Evolutionary conservation across 2,329 filamentous ascomycete genomes (phyloP), one percentile per base, ranked within the genome.

Genomic region (Thielaviopsis musarum): DNA sequence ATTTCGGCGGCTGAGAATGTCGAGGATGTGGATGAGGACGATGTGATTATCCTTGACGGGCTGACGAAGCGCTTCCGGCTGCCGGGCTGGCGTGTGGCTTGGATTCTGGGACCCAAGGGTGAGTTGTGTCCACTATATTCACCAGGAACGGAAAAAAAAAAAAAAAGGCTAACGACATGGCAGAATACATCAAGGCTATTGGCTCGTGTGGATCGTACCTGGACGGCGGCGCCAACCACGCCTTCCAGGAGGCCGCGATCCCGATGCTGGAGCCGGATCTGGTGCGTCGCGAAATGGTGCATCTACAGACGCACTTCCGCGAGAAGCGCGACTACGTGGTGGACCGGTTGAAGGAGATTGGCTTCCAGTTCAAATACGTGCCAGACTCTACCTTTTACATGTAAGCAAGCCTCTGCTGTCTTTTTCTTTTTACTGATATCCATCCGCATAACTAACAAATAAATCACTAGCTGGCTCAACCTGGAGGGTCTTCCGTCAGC

Each of bases 51-150:
- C 70, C 91, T 97, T 64, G 91, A 97, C 69, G 91, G 91, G 56
- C 79, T 97, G 26, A 97, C 91, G 66, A 97, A 97, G 80, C 87
- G 91, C 63, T 97, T 97, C 80, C 85, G 91, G 65, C 83, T 97
- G 34, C 91, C 91, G 1, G 91, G 91, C 63, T 97, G 91, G 90
- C 87, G 91, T 69, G 91, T 97, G 52, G 91, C 91, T 6, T 97
- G 91, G 91, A 90, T 97, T 65, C 71, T 97, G 59, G 91, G 91
- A 1, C 91, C 91, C 64, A 96, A 95, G 76, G 72, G 72, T 73
- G 66, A 66, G 71, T 60, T 49, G 30, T 15, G 21, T 10, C 24
- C 3, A 1, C 2, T n/a, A 7, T 15, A 10, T 26, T n/a, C n/a
- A n/a, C n/a, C n/a, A n/a, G n/a, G n/a, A n/a, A n/a, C n/a, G n/a